Base-by-base conservation (phyloP, 371 early-diverging fungal genomes). In the Phascolomyces articulosus region DNA sequence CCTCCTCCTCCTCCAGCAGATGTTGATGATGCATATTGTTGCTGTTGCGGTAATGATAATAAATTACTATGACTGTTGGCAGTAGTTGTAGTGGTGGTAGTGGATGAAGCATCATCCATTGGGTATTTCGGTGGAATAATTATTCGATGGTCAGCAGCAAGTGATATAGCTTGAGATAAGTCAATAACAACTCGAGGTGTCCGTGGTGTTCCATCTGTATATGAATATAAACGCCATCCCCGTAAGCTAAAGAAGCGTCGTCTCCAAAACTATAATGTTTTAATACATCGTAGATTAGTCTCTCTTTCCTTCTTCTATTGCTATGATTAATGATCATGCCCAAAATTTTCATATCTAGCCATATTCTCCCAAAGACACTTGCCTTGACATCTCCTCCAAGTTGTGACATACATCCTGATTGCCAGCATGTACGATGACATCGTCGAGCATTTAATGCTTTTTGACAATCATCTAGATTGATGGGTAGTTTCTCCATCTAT, bases 351-450 rank as follows among this genome's bases (percentile, higher is more conserved):
- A n/a, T n/a, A n/a, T n/a, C n/a, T n/a, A n/a, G n/a, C n/a, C n/a
- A n/a, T n/a, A n/a, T n/a, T n/a, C n/a, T n/a, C n/a, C n/a, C n/a
- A n/a, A n/a, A n/a, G n/a, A n/a, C n/a, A n/a, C n/a, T n/a, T 60
- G 70, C 78, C 60, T 75, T 73, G 31, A 67, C 58, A 62, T 74
- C 69, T 20, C 73, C 77, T 0, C 73, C 73, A 3, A 71, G 34
- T 31, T 80, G 77, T 6, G 68, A 70, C 64, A 80, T 64, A 54
- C 71, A 77, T 4, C 80, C 80, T 1, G 68, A 26, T 29, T 69
- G 69, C 80, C 80, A 80, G 23, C 63, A 44, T 11, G 72, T 74
- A 41, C 72, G 62, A 55, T 69, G 63, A 60, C 72, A 76, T 13
- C 77, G 66, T 55, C 56, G 68, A 8, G 71, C 63, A 55, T 77